A percentile compares a stretch with the other conserved stretches of the same genome.
These are phyloP conservation scores for Cyclostephanos tholiformis DNA, from an alignment of 108 stramenopile species.

Conservation along the genomic window DNA sequence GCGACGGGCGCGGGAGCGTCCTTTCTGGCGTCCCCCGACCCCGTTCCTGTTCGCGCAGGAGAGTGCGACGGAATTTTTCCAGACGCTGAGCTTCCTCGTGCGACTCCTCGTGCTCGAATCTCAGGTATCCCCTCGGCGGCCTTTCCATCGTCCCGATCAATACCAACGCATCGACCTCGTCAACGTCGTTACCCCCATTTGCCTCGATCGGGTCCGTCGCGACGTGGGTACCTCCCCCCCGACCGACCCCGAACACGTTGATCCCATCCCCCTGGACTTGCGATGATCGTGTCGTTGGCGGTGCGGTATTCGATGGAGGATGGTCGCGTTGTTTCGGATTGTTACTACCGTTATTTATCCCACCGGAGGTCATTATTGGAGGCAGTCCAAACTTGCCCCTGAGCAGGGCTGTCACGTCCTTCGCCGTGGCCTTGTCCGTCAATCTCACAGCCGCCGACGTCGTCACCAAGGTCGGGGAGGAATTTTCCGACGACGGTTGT, in stretches of 20 bases:
- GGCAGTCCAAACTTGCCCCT: constrained; percentile 54
- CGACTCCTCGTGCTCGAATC: constrained; percentile 52
- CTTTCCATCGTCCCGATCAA: constrained; percentile 47
- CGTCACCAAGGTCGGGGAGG: constrained; percentile 33
- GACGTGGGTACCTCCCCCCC: neutral
- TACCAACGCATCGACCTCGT: constrained; percentile 47
- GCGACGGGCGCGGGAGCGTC: no score
- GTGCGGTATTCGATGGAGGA: constrained; percentile 2
- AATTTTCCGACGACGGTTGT: constrained; percentile 41
- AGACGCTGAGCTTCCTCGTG: constrained; percentile 29
- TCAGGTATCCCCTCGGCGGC: constrained; percentile 44
- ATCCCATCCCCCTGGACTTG: neutral
- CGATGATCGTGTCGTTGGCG: neutral
- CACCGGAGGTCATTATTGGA: neutral
- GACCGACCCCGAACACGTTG: neutral
- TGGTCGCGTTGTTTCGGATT: neutral
- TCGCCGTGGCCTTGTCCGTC: constrained; percentile 43
- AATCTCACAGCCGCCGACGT: constrained; percentile 46
- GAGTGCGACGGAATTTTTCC: constrained; percentile 19
- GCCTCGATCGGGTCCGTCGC: neutral
- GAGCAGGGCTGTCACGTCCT: constrained; percentile 48
- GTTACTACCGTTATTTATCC: no score
- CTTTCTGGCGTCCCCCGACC: neutral
- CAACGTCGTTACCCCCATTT: constrained; percentile 1
- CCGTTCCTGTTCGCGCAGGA: neutral